Percentiles rank a stretch among this genome's conserved stretches.
These are phyloP conservation scores for Syzygium aromaticum DNA, from an alignment of 345 rosid genomes.

Conservation along the genomic window DNA sequence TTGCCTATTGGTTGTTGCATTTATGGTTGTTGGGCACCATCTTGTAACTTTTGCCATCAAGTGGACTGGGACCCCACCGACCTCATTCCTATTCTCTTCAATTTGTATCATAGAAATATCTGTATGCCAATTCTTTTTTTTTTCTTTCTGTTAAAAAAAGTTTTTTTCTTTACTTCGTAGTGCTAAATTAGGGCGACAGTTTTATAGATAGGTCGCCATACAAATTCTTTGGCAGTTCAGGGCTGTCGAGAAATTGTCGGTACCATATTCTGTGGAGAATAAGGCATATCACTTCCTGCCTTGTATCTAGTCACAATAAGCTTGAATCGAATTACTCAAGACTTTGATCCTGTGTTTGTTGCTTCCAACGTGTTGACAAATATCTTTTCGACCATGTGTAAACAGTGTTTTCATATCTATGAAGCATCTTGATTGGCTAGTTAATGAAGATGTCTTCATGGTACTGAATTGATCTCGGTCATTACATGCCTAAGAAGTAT, in stretches of 20 bases:
- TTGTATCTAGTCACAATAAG: not conserved
- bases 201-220: not conserved
- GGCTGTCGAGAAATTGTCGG: not conserved
- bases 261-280: not conserved
- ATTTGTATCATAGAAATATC: constrained; percentile 20
- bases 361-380: not conserved
- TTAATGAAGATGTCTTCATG: not conserved
- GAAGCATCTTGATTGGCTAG: not conserved
- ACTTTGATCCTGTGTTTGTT: not conserved
- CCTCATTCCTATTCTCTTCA: not conserved
- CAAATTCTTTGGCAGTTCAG: not conserved
- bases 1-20: constrained; percentile 70
- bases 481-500: not conserved
- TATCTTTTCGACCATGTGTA: not conserved
- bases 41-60: constrained; percentile 23
- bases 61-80: not conserved
- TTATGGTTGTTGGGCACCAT: constrained; percentile 72
- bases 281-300: not conserved
- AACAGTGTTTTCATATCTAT: not conserved
- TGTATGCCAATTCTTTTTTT: constrained; percentile 1
- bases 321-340: not conserved
- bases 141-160: constrained; percentile 7
- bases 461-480: not conserved
- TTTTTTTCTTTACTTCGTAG: not conserved
- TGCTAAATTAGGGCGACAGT: not conserved